Evolutionary conservation across 2,329 filamentous ascomycete genomes (phyloP).

Genomic region (Metarhizium album): DNA sequence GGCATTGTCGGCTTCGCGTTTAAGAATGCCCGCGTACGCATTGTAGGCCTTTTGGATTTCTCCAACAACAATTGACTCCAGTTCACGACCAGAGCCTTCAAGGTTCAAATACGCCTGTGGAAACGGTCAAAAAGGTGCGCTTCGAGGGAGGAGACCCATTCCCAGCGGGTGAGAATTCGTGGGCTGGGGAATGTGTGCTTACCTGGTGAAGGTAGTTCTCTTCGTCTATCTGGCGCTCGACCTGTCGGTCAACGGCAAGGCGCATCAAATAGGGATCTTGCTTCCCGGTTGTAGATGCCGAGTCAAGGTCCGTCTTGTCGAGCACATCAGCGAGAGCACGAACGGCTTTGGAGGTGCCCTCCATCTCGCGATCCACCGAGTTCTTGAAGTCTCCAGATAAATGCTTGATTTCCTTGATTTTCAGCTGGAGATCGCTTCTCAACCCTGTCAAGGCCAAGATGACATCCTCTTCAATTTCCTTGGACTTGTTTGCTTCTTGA

Average conservation of each 20-base stretch:
- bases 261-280: conserved; percentile 86
- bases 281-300: conserved; percentile 63
- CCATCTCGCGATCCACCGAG: conserved; percentile 89
- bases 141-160: not conserved
- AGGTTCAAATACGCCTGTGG: conserved; percentile 81
- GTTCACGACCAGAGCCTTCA: conserved; percentile 84
- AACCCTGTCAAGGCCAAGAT: conserved; percentile 78
- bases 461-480: conserved; percentile 84
- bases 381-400: conserved; percentile 95
- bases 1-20: conserved; percentile 77
- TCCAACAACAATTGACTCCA: conserved; percentile 91
- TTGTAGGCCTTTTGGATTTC: conserved; percentile 98
- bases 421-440: conserved; percentile 79
- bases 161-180: not conserved
- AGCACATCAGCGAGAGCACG: conserved; percentile 72
- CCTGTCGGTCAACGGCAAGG: conserved; percentile 74
- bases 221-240: conserved; percentile 89
- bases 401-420: conserved; percentile 97
- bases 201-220: conserved; percentile 95
- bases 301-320: conserved; percentile 68
- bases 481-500: conserved; percentile 74
- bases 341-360: conserved; percentile 68
- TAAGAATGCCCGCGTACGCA: conserved; percentile 81
- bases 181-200: conserved; percentile 19
- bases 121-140: not conserved